phyloP scores from a whole-genome alignment of 306 rosid genomes.

The Rosa persica region DNA sequence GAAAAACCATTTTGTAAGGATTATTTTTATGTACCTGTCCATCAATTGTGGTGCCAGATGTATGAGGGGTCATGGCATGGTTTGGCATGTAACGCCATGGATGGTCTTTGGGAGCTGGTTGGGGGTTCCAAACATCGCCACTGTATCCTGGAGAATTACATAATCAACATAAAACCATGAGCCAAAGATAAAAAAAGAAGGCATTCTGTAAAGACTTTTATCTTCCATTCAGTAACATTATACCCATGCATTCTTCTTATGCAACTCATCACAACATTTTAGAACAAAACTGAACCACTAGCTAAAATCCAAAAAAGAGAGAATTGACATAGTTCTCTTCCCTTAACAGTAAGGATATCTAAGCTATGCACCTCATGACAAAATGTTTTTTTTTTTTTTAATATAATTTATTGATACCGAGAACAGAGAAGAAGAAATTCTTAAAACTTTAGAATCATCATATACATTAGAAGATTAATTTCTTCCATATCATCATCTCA shows the following conservation, averaged over 20 bases:
- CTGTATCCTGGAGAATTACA: slow-evolving; percentile 62
- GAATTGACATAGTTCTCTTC: not conserved
- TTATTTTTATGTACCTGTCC: slow-evolving; percentile 60
- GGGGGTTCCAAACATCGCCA: slow-evolving; percentile 95
- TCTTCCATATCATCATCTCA: not conserved
- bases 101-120: slow-evolving; percentile 98
- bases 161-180: slow-evolving; percentile 6
- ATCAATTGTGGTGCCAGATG: slow-evolving; percentile 96
- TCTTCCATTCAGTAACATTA: not conserved
- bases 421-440: not conserved
- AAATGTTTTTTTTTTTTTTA: not conserved
- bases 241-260: not conserved
- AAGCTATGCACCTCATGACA: not conserved
- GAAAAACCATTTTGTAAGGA: not conserved
- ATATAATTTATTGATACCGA: not conserved
- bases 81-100: slow-evolving; percentile 99
- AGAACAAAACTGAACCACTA: not conserved
- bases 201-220: not conserved
- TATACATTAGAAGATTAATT: not conserved
- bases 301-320: not conserved
- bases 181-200: not conserved
- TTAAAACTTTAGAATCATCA: not conserved
- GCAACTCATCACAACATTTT: not conserved
- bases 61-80: slow-evolving; percentile 98
- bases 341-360: not conserved